Percentiles rank a stretch among this genome's conserved stretches.
phyloP scores from a whole-genome alignment of 306 rosid genomes.

The Citrullus mucosospermus region DNA sequence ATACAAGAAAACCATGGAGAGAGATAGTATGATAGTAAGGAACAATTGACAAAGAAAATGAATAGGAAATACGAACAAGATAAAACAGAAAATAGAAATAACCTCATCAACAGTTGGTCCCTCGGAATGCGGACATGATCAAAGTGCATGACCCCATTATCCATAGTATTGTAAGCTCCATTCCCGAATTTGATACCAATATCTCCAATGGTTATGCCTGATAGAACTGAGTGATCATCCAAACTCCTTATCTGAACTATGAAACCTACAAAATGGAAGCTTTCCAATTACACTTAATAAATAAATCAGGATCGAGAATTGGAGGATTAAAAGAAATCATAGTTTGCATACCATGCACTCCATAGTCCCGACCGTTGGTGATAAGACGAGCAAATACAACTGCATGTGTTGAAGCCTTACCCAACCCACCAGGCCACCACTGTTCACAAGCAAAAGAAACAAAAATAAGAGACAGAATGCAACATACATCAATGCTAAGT shows the following conservation, averaged over 20 bases:
- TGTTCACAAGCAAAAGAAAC: conserved; percentile 23
- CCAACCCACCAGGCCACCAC: conserved; percentile 99
- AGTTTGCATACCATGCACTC: conserved; percentile 59
- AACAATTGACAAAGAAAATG: not conserved
- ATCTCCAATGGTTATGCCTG: conserved; percentile 82
- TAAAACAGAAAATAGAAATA: not conserved
- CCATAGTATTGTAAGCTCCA: conserved; percentile 91
- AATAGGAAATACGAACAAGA: not conserved
- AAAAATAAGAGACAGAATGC: conserved; percentile 8
- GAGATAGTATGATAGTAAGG: not conserved
- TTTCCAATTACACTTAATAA: conserved; percentile 7
- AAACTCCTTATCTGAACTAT: conserved; percentile 89
- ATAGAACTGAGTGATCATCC: conserved; percentile 86
- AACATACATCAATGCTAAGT: not conserved
- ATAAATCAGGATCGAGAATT: conserved; percentile 1
- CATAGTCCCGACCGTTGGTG: conserved; percentile 54
- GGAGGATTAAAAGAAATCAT: not conserved
- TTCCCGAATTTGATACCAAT: conserved; percentile 88
- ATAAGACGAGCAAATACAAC: conserved; percentile 82
- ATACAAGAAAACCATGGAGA: not conserved
- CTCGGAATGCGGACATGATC: conserved; percentile 83
- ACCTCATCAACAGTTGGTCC: conserved; percentile 95
- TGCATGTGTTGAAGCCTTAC: conserved; percentile 79
- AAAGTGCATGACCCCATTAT: conserved; percentile 75
- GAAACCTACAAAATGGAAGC: conserved; percentile 48